Evolutionary conservation across 371 early-diverging fungal species (phyloP), one percentile per base, ranked within the genome.

Genomic region (Lichtheimia hyalospora): DNA sequence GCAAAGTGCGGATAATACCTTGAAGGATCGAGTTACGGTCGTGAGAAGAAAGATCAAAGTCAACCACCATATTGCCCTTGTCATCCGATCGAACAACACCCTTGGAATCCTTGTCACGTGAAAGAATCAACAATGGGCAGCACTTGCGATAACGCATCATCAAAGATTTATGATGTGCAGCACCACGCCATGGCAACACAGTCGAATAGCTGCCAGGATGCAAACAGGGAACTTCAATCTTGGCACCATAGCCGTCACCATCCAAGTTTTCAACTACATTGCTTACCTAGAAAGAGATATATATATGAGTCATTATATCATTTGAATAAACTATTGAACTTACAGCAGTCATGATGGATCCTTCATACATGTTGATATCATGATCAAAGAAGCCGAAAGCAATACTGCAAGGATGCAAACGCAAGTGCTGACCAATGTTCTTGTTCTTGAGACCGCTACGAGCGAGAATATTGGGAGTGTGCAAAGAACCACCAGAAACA

Each of bases 321-420:
- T 34, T 34, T 8, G 10, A 34, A 34, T 6, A 34, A 10, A 6
- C 6, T 34, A 1, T 5, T 34, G 0, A 34, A 34, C 34, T 34
- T 64, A 91, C 74, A 34, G 87, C 82, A 2, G 92, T 90, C 88
- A 90, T 84, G 54, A 91, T 90, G 1, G 87, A 75, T 1, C 93
- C 92, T 50, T 74, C 50, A 63, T 68, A 82, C 2, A 77, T 74
- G 40, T 84, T 67, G 21, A 89, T 54, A 5, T 68, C 61, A 18
- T 75, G 63, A 24, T 88, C 82, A 56, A 81, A 82, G 70, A 84
- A 89, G 21, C 90, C 92, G 68, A 84, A 79, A n/a, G 76, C 73
- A 27, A 77, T 58, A n/a, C 67, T 52, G 51, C 76, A 83, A 4
- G 93, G 93, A 61, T 92, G 92, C 16, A 89, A 62, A 49, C 70